Evolutionary conservation across 345 rosid species (phyloP), one percentile per base, ranked within the genome.

Genomic region (Dipteronia dyeriana): DNA sequence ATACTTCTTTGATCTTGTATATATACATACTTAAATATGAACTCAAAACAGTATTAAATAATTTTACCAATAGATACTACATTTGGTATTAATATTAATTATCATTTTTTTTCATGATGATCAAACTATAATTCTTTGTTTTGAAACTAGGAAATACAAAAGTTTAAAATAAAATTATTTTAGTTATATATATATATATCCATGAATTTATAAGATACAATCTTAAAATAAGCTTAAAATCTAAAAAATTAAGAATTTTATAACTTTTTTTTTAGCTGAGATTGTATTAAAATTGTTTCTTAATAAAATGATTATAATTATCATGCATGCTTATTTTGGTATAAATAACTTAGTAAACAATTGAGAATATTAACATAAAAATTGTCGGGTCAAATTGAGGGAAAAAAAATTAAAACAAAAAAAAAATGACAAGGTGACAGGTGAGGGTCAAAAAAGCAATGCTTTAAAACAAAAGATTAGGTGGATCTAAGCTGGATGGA

Each of bases 391-490:
- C 4, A 53, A 17, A 43, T 38, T 14, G 9, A 47, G 20, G 57
- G 11, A 68, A 9, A 9, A 67, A 68, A 9, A 6, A 53, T 51
- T 4, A 13, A 1, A 41, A 41, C 0, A 41, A 41, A 7, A 14
- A 59, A 7, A 9, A n/a, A 19, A 53, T 11, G 2, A 5, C 4
- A 59, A 59, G 26, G 20, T 8, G 64, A 34, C 20, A 59, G 26
- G 20, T 8, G 64, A 34, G 4, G 63, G 84, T 81, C 80, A 81
- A 83, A 83, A 86, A 61, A 79, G 84, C 25, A 53, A 71, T 80
- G 79, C 80, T 80, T 76, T 76, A 51, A 66, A 29, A 71, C 78
- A 76, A 82, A 56, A 20, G 20, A 82, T 82, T 68, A 76, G 78
- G 56, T 73, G 85, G 80, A 78, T 79, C 75, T 70, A 43, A 66